A percentile compares a stretch with the other conserved stretches of the same genome.
Evolutionary conservation across 2,329 filamentous ascomycete genomes (phyloP).

Genomic region (Neophaeococcomyces mojaviensis): DNA sequence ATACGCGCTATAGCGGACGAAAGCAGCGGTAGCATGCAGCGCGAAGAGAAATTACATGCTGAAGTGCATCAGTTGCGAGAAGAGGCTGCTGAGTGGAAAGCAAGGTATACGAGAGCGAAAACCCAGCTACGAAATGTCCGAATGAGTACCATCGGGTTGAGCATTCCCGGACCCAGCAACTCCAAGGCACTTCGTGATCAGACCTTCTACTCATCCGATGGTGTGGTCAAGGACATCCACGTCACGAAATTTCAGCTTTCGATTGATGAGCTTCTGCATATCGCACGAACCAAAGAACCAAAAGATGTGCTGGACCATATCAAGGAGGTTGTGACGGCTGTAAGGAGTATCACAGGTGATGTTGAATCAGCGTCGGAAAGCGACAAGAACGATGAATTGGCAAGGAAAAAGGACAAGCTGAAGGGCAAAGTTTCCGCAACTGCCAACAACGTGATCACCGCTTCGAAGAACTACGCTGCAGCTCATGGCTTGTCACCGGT

Average conservation of each 20-base stretch:
- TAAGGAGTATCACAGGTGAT: slow-evolving; percentile 78
- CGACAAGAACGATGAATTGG: slow-evolving; percentile 45
- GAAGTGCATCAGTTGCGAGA: slow-evolving; percentile 70
- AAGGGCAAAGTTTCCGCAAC: slow-evolving; percentile 82
- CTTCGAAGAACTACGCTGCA: slow-evolving; percentile 81
- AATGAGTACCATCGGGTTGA: slow-evolving; percentile 68
- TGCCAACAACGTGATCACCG: slow-evolving; percentile 91
- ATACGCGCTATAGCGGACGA: slow-evolving; percentile 95
- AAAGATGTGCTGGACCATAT: slow-evolving; percentile 73
- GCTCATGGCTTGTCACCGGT: slow-evolving; percentile 82
- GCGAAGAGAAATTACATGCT: slow-evolving; percentile 68
- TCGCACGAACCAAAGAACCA: slow-evolving; percentile 65
- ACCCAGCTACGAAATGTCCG: slow-evolving; percentile 77
- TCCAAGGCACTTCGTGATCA: slow-evolving; percentile 57
- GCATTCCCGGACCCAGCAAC: slow-evolving; percentile 36
- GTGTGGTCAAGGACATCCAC: slow-evolving; percentile 81
- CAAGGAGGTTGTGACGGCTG: slow-evolving; percentile 74
- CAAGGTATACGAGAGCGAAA: slow-evolving; percentile 79
- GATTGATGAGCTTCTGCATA: slow-evolving; percentile 80
- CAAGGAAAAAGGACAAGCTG: slow-evolving; percentile 59
- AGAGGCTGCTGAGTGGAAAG: slow-evolving; percentile 84
- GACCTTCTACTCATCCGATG: slow-evolving; percentile 63
- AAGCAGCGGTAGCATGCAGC: slow-evolving; percentile 65
- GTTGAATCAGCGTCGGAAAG: slow-evolving; percentile 54
- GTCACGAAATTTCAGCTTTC: slow-evolving; percentile 92